A percentile compares a stretch with the other conserved stretches of the same genome.
Conservation (phyloP, 192 early-diverging fungal genomes). For the Backusella westeae region DNA sequence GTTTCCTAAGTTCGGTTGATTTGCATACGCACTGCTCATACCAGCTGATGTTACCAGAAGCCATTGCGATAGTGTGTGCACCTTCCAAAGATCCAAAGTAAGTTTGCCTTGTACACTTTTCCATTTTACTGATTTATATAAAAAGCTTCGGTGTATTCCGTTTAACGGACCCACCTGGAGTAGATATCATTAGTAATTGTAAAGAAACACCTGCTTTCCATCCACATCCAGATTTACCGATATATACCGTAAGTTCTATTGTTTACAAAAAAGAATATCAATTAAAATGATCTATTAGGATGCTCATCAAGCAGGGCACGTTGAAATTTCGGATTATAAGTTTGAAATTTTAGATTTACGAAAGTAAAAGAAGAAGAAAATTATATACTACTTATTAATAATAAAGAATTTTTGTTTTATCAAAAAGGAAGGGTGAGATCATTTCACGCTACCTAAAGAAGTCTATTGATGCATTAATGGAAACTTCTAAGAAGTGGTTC, state of each 20-base stretch:
- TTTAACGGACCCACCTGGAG: constrained; percentile 80
- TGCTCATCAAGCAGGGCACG: constrained; percentile 20
- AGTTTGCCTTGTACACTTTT: neutral
- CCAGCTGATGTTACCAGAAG: constrained; percentile 88
- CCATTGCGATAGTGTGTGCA: constrained; percentile 88
- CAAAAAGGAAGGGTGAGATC: too few relatives aligned
- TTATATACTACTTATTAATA: neutral
- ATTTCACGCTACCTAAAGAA: too few relatives aligned
- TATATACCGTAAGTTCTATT: constrained; percentile 47
- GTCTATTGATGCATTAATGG: too few relatives aligned
- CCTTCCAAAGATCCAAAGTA: constrained; percentile 67
- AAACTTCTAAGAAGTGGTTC: too few relatives aligned
- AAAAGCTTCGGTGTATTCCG: constrained; percentile 77
- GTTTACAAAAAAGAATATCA: neutral
- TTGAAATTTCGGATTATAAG: constrained; percentile 14
- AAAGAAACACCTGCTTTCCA: constrained; percentile 71
- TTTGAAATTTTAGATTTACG: constrained; percentile 31
- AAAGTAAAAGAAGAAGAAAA: neutral
- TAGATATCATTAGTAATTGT: constrained; percentile 77
- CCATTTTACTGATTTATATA: neutral
- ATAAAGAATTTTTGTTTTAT: too few relatives aligned
- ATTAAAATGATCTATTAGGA: constrained; percentile 15
- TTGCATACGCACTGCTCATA: constrained; percentile 91
- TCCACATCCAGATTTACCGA: constrained; percentile 66
- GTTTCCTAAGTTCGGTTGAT: constrained; percentile 92